Evolutionary conservation across 768 basidiomycete species (phyloP).

Genomic region (Tylopilus subfusipes): DNA sequence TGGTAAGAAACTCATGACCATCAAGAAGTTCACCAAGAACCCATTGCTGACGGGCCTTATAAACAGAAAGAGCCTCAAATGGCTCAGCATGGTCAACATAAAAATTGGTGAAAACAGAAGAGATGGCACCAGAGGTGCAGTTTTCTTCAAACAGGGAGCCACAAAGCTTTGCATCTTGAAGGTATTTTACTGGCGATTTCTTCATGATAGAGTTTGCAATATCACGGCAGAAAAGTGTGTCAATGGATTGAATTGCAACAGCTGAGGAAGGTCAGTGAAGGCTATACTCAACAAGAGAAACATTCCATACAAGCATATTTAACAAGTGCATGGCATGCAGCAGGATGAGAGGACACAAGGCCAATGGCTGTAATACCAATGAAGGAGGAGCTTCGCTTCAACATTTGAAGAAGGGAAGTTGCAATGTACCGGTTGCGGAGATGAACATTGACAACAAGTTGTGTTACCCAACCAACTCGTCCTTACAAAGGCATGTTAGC

Average conservation of each 20-base stretch:
- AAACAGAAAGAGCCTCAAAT: not conserved
- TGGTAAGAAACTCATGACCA: not conserved
- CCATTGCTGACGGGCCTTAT: not conserved
- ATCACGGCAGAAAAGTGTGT: slow-evolving; percentile 1
- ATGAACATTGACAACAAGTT: too few relatives aligned
- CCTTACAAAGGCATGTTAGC: too few relatives aligned
- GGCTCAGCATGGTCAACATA: not conserved
- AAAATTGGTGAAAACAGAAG: not conserved
- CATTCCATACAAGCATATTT: not conserved
- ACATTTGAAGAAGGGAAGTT: too few relatives aligned
- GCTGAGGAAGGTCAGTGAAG: slow-evolving; percentile 3
- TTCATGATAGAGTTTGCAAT: not conserved
- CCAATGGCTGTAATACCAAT: not conserved
- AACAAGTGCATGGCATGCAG: not conserved
- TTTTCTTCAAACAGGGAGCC: slow-evolving; percentile 2
- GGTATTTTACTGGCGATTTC: not conserved
- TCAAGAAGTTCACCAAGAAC: not conserved
- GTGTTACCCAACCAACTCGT: too few relatives aligned
- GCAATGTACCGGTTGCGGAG: too few relatives aligned
- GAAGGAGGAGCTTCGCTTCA: too few relatives aligned
- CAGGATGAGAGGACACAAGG: slow-evolving; percentile 1
- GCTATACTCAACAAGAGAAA: not conserved
- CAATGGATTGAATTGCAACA: not conserved
- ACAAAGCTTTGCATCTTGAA: not conserved
- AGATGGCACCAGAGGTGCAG: slow-evolving; percentile 3